Percentiles rank a stretch among this genome's conserved stretches.
Conservation (phyloP, 2,329 filamentous ascomycete genomes). For the Ophiostoma tasmaniense region DNA sequence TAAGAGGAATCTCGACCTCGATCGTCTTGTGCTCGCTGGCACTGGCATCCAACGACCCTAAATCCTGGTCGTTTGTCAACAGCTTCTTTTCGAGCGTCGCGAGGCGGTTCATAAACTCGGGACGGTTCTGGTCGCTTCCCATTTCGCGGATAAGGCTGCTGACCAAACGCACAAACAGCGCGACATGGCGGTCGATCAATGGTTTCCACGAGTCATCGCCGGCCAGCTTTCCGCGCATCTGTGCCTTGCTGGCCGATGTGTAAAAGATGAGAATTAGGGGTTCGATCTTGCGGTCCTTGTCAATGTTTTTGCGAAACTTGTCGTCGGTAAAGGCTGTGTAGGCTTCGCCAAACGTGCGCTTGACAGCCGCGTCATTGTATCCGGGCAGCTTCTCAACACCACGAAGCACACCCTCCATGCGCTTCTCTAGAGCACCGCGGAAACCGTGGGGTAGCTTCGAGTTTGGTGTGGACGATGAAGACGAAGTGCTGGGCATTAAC, state of each 20-base stretch:
- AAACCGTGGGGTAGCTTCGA: slow-evolving; percentile 53
- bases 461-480: slow-evolving; percentile 41
- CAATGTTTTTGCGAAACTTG: slow-evolving; percentile 80
- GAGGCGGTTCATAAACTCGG: slow-evolving; percentile 73
- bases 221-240: slow-evolving; percentile 60
- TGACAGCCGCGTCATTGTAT: slow-evolving; percentile 82
- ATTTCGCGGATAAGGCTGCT: slow-evolving; percentile 71
- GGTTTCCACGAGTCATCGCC: slow-evolving; percentile 86
- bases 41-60: slow-evolving; percentile 52
- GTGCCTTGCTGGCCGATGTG: slow-evolving; percentile 83
- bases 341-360: slow-evolving; percentile 89
- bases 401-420: slow-evolving; percentile 70
- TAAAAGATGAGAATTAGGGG: slow-evolving; percentile 94
- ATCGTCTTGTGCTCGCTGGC: slow-evolving; percentile 55
- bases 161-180: slow-evolving; percentile 84
- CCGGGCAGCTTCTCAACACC: slow-evolving; percentile 79
- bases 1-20: slow-evolving; percentile 75
- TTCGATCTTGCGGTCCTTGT: slow-evolving; percentile 88
- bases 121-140: slow-evolving; percentile 75
- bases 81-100: slow-evolving; percentile 85
- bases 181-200: slow-evolving; percentile 88
- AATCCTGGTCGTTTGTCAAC: slow-evolving; percentile 84
- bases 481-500: slow-evolving; percentile 46
- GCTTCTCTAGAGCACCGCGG: slow-evolving; percentile 50
- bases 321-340: slow-evolving; percentile 88